Evolutionary conservation across 805 yeast genomes (phyloP).

Genomic region (Tetrapisispora fleetii): DNA sequence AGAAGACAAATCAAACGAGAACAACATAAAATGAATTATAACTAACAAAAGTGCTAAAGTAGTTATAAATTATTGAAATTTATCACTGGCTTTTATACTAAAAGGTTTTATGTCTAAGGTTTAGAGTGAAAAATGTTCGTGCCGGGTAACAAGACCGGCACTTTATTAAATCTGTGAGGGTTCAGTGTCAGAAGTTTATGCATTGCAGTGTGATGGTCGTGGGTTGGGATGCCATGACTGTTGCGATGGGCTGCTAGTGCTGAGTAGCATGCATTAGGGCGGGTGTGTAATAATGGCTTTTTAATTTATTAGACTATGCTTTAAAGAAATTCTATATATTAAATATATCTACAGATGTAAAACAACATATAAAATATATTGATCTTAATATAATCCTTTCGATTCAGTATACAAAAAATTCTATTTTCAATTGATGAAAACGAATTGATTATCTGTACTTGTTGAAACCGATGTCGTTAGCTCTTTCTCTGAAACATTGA

Average conservation of each 20-base stretch:
- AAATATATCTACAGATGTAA: conserved; percentile 1
- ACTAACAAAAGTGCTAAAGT: not conserved
- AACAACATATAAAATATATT: not conserved
- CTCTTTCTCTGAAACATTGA: conserved; percentile 99
- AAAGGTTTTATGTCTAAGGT: not conserved
- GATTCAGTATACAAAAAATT: not conserved
- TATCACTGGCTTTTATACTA: not conserved
- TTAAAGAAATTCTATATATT: conserved; percentile 1
- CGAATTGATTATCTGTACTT: conserved; percentile 74
- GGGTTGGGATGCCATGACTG: too few relatives aligned
- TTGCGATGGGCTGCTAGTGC: too few relatives aligned
- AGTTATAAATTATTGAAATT: not conserved
- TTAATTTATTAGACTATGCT: conserved; percentile 4
- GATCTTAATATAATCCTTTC: not conserved
- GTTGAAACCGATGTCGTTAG: conserved; percentile 97
- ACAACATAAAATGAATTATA: not conserved
- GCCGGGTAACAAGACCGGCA: not conserved
- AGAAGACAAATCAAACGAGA: not conserved
- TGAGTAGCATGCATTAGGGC: not conserved
- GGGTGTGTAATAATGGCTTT: not conserved
- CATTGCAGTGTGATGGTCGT: too few relatives aligned
- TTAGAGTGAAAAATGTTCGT: not conserved
- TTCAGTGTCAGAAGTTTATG: too few relatives aligned
- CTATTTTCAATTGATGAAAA: not conserved
- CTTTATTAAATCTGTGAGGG: too few relatives aligned